These are phyloP conservation scores for Kewa caespitosa DNA, from an alignment of 179 eudicot genomes.

Conservation along the genomic window DNA sequence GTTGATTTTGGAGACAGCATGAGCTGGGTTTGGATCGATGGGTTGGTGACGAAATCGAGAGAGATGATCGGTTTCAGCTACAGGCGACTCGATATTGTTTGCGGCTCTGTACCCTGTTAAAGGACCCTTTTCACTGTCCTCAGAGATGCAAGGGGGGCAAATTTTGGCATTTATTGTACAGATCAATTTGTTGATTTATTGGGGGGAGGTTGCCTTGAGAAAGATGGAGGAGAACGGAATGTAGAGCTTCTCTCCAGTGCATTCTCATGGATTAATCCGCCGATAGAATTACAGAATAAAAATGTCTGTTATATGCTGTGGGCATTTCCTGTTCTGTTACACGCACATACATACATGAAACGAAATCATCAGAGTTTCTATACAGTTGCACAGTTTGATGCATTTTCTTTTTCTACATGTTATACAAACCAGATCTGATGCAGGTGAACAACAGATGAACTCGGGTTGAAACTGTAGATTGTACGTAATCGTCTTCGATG, in stretches of 20 bases:
- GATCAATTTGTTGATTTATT: slow-evolving; percentile 13
- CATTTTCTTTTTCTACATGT: no score
- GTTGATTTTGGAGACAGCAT: background rate
- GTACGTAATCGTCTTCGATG: no score
- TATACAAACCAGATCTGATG: no score
- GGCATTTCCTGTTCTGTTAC: background rate
- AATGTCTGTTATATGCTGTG: background rate
- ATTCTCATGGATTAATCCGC: slow-evolving; percentile 4
- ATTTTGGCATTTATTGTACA: slow-evolving; percentile 17
- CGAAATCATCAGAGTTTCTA: background rate
- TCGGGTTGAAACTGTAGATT: no score
- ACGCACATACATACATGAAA: background rate
- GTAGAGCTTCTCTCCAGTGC: background rate
- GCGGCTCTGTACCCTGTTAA: background rate
- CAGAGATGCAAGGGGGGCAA: background rate
- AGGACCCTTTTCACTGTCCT: background rate
- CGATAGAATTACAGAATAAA: slow-evolving; percentile 1
- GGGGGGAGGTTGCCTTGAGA: background rate
- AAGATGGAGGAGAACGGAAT: slow-evolving; percentile 15
- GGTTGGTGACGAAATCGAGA: background rate
- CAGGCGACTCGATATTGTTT: background rate
- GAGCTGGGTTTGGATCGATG: background rate
- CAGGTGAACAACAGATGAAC: no score
- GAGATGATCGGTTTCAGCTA: background rate
- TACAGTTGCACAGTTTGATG: background rate